Conservation (phyloP, 306 rosid genomes). For the Lotus japonicus region DNA sequence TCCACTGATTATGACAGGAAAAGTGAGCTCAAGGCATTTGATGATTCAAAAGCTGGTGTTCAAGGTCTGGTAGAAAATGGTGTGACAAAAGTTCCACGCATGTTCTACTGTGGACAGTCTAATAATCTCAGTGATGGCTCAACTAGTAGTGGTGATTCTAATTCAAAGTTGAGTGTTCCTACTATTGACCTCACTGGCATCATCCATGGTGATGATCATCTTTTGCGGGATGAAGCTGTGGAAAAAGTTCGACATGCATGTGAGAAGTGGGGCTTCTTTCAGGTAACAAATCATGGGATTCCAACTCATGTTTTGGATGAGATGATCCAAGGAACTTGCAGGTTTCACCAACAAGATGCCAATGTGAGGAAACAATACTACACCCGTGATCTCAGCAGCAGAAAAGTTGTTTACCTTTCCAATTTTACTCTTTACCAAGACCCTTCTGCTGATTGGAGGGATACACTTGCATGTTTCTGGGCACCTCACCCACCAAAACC, state of each 20-base stretch:
- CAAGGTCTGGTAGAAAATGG: conserved; percentile 23
- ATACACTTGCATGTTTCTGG: no score
- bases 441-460: no score
- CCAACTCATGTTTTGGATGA: conserved; percentile 14
- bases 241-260: conserved; percentile 22
- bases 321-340: conserved; percentile 6
- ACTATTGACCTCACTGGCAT: conserved; percentile 31
- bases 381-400: no score
- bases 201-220: not conserved
- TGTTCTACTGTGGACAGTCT: not conserved
- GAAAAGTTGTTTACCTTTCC: no score
- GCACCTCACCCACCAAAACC: no score
- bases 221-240: conserved; percentile 19
- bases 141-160: not conserved
- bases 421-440: no score
- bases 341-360: no score
- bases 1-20: not conserved
- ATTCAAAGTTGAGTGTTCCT: conserved; percentile 30
- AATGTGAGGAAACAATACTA: no score
- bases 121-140: no score
- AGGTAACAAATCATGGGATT: not conserved
- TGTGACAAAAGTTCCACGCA: not conserved
- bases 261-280: conserved; percentile 47
- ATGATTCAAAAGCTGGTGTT: no score
- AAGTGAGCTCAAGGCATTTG: conserved; percentile 15